Evolutionary conservation across 352 stramenopile species (phyloP).

Genomic region (Phytophthora brassicae): DNA sequence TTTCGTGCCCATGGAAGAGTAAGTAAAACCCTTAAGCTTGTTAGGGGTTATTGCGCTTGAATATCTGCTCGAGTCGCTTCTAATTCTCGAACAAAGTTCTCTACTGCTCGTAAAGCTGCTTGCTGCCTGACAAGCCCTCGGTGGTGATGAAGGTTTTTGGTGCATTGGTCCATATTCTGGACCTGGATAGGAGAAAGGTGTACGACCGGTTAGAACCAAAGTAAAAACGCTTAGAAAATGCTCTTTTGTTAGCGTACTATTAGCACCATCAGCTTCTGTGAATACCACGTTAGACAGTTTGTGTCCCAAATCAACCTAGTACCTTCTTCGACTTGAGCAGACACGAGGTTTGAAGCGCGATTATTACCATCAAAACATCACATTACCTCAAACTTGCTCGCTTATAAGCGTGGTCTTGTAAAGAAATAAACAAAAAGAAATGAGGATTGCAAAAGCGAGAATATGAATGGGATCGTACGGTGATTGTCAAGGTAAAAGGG

Average conservation of each 20-base stretch:
- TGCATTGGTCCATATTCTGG: constrained; percentile 2
- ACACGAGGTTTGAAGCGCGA: too few relatives aligned
- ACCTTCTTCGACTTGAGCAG: too few relatives aligned
- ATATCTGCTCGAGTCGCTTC: constrained; percentile 20
- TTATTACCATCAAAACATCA: too few relatives aligned
- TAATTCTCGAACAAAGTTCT: constrained; percentile 42
- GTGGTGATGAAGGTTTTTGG: constrained; percentile 15
- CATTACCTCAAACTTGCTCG: too few relatives aligned
- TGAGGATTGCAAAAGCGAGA: too few relatives aligned
- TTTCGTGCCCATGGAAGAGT: constrained; percentile 49
- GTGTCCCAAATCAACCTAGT: too few relatives aligned
- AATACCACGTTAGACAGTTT: too few relatives aligned
- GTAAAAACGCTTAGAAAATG: neutral
- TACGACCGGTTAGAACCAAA: constrained; percentile 11
- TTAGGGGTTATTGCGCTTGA: neutral
- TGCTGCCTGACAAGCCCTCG: constrained; percentile 11
- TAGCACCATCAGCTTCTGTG: neutral
- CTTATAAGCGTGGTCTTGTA: too few relatives aligned
- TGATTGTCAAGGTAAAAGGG: too few relatives aligned
- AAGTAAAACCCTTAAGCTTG: constrained; percentile 11
- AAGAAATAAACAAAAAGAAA: too few relatives aligned
- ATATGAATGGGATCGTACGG: too few relatives aligned
- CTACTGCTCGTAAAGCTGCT: constrained; percentile 35
- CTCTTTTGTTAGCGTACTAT: too few relatives aligned
- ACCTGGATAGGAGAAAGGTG: constrained; percentile 2